Conservation (phyloP, 768 basidiomycete species). For the Mycena epipterygia region DNA sequence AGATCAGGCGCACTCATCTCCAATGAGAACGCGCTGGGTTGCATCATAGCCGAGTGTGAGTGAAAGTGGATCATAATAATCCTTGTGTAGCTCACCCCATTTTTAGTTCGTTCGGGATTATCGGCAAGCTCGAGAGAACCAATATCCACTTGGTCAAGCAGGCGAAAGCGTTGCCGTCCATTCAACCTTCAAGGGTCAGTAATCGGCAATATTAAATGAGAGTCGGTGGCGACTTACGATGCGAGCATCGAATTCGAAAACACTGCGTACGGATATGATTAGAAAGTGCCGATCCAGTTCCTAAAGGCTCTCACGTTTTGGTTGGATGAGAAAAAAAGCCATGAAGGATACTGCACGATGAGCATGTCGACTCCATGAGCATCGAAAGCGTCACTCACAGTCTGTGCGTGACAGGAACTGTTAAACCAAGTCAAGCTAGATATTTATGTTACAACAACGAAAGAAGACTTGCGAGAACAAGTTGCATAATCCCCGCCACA, state of each 20-base stretch:
- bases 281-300: not conserved
- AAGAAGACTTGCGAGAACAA: not conserved
- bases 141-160: no score
- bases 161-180: constrained; percentile 4
- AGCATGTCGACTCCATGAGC: not conserved
- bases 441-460: not conserved
- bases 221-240: not conserved
- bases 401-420: constrained; percentile 3
- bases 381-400: not conserved
- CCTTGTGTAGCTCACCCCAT: no score
- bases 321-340: constrained; percentile 1
- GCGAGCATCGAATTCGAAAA: constrained; percentile 14
- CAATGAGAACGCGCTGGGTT: no score
- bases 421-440: not conserved
- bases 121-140: no score
- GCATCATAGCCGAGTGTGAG: no score
- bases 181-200: not conserved
- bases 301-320: not conserved
- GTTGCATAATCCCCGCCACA: constrained; percentile 2
- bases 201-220: not conserved
- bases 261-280: not conserved
- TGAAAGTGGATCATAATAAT: no score
- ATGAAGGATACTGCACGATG: not conserved
- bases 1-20: no score
- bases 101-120: no score